Evolutionary conservation across 257 asterid species (phyloP), one percentile per base, ranked within the genome.

Genomic region (Paulownia fortunei): DNA sequence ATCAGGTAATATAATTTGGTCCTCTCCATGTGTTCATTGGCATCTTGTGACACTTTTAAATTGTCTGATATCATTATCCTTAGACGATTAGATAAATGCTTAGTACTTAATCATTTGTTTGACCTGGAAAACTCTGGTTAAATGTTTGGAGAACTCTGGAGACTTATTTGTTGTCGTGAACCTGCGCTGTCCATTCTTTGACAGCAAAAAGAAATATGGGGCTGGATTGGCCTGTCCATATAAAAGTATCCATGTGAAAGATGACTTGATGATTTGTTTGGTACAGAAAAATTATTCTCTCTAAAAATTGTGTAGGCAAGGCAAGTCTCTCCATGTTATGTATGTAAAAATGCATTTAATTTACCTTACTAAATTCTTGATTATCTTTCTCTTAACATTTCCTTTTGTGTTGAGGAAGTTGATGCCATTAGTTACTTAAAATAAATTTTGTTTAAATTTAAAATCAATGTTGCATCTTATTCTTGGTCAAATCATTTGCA

Each of bases 111-210:
- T 58, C 15, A 19, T 66, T 67, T 46, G 78, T 58, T 67, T 56
- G 63, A 61, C 65, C 41, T 61, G 71, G 56, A 62, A 63, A 44
- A 13, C 9, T 27, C n/a, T 56, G 21, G 56, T 18, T 18, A 7
- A 11, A 24, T 4, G 30, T 41, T 77, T 76, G 41, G 82, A 77
- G 24, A 56, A 49, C 37, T 75, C 32, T 46, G 79, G 77, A 46
- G 62, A 44, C 61, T 42, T 36, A 5, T 37, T 41, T 69, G 73
- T 34, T 65, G 82, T 65, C 6, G 62, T 18, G 54, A 58, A 65
- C 73, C 74, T 46, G 58, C 76, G 59, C 67, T 36, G 76, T 69
- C 72, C 73, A 63, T 64, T 74, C 44, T 80, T 76, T 72, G 72
- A 72, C 79, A 23, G 73, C 80, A 11, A 76, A 19, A 65, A 30